These are phyloP conservation scores for Cutaneotrichosporon sp. DNA, from an alignment of 1,284 basidiomycete species.

Conservation along the genomic window DNA sequence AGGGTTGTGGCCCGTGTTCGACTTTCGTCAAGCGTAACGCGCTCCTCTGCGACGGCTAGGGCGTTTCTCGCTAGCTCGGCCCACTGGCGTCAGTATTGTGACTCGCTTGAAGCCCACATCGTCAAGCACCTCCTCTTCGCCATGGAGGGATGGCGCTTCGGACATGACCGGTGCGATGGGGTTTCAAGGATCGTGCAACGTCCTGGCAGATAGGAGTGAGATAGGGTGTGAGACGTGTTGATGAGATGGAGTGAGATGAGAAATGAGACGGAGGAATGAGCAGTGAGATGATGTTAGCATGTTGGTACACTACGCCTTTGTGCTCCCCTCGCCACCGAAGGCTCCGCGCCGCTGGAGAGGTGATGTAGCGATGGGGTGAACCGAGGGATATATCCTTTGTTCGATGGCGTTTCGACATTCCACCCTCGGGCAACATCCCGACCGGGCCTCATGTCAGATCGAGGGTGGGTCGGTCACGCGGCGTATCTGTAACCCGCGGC, in stretches of 20 bases:
- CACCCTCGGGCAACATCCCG: neutral
- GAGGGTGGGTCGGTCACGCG: neutral
- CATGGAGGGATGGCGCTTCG: neutral
- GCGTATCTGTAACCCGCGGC: neutral
- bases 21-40: neutral
- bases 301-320: neutral
- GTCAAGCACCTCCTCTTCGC: neutral
- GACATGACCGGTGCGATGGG: neutral
- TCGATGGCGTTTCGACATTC: neutral
- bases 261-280: neutral
- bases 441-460: neutral
- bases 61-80: neutral
- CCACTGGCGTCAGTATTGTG: neutral
- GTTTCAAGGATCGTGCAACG: neutral
- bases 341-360: neutral
- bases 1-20: neutral
- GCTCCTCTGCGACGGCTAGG: neutral
- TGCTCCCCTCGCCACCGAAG: neutral
- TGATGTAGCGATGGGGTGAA: neutral
- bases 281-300: neutral
- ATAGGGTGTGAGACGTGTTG: neutral
- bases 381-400: neutral
- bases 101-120: neutral
- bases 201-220: neutral
- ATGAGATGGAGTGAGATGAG: neutral